Base-by-base conservation (phyloP, 2,329 filamentous ascomycete species). In the Colletotrichum gigasporum region DNA sequence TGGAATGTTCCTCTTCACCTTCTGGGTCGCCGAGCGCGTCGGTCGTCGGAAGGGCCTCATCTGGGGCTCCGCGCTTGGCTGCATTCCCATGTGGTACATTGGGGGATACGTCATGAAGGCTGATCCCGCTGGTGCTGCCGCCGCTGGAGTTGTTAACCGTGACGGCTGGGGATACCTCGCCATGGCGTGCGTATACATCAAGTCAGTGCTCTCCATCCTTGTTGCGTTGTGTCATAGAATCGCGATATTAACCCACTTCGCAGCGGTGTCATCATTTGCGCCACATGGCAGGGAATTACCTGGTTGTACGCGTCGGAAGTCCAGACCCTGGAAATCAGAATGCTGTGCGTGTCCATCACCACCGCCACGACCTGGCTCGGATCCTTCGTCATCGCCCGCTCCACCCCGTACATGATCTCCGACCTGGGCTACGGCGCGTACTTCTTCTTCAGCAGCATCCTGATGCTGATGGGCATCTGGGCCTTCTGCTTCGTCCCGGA, bases 401-500 rank as follows among this genome's bases (percentile, higher is more conserved):
- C 76, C 20, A 78, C 76, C 0, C 78, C 78, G 0, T 79, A 79
- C 60, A 81, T 81, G 79, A 75, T 80, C 14, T 76, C 73, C 0
- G 70, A 72, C 4, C 71, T 81, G 1, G 76, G 76, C 1, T 85
- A 83, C 66, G 84, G 84, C 7, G 82, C 83, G 0, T 86, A 84
- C 70, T 82, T 86, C 60, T 81, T 86, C 72, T 86, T 86, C 66
- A 83, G 80, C 3, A 73, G 77, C 0, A 74, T 83, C 30, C 79
- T 83, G 50, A 74, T 84, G 14, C 66, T 75, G 26, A 80, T 82
- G 67, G 76, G 81, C 9, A 69, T 83, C 42, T 86, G 81, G 71
- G 77, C 82, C 3, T 79, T 78, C 57, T 83, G 84, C 72, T 82
- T 82, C 48, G 75, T 85, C 0, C 83, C 83, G 1, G 83, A 85